Conservation (phyloP, 2,329 filamentous ascomycete genomes). For the Xylariaceae sp. region DNA sequence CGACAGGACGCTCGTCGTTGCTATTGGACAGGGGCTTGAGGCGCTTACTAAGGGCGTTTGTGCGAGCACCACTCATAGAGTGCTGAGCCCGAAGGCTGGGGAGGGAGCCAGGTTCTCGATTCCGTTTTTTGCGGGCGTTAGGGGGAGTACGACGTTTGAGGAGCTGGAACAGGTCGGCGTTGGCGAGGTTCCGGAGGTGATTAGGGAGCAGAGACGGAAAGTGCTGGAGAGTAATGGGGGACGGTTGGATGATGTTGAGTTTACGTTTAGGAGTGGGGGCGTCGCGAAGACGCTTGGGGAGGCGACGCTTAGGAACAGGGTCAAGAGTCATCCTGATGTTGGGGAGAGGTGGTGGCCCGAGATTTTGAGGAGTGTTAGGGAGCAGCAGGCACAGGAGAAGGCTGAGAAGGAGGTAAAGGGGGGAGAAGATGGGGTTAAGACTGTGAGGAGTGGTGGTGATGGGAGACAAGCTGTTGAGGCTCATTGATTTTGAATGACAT, state of each 20-base stretch:
- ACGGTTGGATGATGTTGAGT: conserved; percentile 73
- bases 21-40: conserved; percentile 83
- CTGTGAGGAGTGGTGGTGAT: too few species aligned
- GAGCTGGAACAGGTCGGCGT: conserved; percentile 62
- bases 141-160: conserved; percentile 74
- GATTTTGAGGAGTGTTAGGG: conserved; percentile 53
- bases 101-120: conserved; percentile 72
- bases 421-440: too few species aligned
- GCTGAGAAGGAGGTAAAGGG: conserved; percentile 24
- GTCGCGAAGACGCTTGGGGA: conserved; percentile 69
- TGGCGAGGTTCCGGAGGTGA: conserved; percentile 56
- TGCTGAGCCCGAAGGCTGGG: conserved; percentile 68
- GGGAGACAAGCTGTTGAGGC: conserved; percentile 31
- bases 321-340: conserved; percentile 86
- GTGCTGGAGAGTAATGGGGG: conserved; percentile 54
- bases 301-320: conserved; percentile 76
- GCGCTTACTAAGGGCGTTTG: conserved; percentile 81
- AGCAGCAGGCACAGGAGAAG: conserved; percentile 49
- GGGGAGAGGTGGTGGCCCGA: conserved; percentile 77
- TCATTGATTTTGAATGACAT: conserved; percentile 26
- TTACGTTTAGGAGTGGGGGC: conserved; percentile 72
- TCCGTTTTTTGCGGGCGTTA: conserved; percentile 85
- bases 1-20: conserved; percentile 74
- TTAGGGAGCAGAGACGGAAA: conserved; percentile 57
- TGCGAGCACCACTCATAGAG: conserved; percentile 76